These are phyloP conservation scores for Cryphonectria naterciae DNA, from an alignment of 2,329 filamentous ascomycete species.

Conservation along the genomic window DNA sequence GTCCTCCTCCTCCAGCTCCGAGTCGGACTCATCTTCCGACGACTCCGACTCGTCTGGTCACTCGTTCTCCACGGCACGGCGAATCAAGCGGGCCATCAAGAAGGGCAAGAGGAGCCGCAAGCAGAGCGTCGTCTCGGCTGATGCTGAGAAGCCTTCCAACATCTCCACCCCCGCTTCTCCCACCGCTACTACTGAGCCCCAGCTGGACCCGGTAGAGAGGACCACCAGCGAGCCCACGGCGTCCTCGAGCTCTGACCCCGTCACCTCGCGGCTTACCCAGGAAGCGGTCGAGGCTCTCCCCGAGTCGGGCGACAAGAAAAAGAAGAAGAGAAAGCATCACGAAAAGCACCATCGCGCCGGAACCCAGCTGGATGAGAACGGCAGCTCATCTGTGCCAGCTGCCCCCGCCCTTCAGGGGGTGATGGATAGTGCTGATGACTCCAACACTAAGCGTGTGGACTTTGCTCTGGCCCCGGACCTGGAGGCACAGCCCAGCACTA, in stretches of 20 bases:
- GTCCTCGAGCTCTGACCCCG: conserved; percentile 27
- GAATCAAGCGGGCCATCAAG: conserved; percentile 64
- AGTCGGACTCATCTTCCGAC: conserved; percentile 49
- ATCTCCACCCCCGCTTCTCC: conserved; percentile 12
- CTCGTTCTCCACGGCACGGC: conserved; percentile 55
- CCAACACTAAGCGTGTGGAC: conserved; percentile 46
- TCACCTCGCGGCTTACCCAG: conserved; percentile 19
- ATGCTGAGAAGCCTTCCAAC: conserved; percentile 42
- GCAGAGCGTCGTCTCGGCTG: conserved; percentile 56
- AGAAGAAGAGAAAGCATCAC: conserved; percentile 23
- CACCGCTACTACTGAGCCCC: conserved; percentile 6
- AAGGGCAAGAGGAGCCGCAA: conserved; percentile 68
- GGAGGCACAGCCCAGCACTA: conserved; percentile 40
- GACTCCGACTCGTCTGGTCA: conserved; percentile 61
- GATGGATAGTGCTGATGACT: conserved; percentile 20
- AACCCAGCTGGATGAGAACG: conserved; percentile 36
- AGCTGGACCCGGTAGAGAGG: conserved; percentile 11
- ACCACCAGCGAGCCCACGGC: conserved; percentile 29
- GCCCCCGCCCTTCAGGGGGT: not conserved
- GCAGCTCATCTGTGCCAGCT: conserved; percentile 11
- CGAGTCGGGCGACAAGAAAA: conserved; percentile 31
- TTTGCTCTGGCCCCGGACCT: conserved; percentile 44
- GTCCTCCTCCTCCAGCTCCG: conserved; percentile 49
- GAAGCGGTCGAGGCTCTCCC: conserved; percentile 26
- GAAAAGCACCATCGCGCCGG: conserved; percentile 33